Evolutionary conservation across 1,284 basidiomycete species (phyloP).

Genomic region (Thelephora terrestris): DNA sequence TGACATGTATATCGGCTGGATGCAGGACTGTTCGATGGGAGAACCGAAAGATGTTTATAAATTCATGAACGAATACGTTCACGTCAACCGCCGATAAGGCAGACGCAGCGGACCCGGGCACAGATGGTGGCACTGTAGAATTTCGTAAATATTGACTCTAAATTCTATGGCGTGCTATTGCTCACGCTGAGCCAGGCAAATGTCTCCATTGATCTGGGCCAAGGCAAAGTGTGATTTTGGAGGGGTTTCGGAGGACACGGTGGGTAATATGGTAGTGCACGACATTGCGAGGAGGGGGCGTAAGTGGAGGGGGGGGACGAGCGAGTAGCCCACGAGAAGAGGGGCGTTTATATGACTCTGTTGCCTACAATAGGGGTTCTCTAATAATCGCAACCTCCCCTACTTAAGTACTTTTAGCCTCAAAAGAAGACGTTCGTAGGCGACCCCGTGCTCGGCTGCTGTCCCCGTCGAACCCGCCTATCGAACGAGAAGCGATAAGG

Average conservation of each 20-base stretch:
- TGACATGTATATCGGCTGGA: conserved; percentile 38
- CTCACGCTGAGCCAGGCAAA: conserved; percentile 30
- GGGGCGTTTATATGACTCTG: not conserved
- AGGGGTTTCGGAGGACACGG: not conserved
- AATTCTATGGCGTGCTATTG: not conserved
- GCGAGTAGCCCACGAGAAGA: not conserved
- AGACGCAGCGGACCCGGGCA: conserved; percentile 16
- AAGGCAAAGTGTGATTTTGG: conserved; percentile 20
- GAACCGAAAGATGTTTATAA: conserved; percentile 32
- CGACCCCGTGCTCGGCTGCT: too few relatives aligned
- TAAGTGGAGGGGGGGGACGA: not conserved
- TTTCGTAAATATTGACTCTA: not conserved
- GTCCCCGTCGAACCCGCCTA: too few relatives aligned
- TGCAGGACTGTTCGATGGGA: conserved; percentile 27
- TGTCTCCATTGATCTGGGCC: conserved; percentile 23
- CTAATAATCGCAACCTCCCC: too few relatives aligned
- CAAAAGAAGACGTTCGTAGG: too few relatives aligned
- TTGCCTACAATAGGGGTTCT: too few relatives aligned
- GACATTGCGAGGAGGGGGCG: not conserved
- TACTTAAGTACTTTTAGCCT: too few relatives aligned
- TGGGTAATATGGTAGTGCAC: not conserved
- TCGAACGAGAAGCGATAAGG: too few relatives aligned
- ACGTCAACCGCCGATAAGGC: conserved; percentile 26
- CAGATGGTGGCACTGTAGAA: conserved; percentile 12
- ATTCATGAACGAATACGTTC: conserved; percentile 29